Evolutionary conservation across 2,329 filamentous ascomycete species (phyloP).

Genomic region (Aspergillus fructus): DNA sequence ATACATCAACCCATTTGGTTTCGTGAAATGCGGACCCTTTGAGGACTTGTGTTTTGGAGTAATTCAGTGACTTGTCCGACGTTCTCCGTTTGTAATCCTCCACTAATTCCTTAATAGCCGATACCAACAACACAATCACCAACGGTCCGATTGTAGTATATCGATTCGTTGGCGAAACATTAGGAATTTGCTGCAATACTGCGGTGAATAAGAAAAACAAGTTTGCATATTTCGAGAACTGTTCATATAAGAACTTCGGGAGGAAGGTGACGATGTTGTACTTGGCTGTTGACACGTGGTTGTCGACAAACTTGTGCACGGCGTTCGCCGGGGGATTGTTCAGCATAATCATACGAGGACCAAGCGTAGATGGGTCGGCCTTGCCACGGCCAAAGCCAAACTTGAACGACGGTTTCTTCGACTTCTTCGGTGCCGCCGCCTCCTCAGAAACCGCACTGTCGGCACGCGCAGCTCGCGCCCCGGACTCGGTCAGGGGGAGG

Average conservation of each 20-base stretch:
- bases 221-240: conserved; percentile 99
- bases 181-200: conserved; percentile 88
- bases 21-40: conserved; percentile 81
- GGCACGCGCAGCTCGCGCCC: conserved; percentile 49
- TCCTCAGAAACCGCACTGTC: conserved; percentile 47
- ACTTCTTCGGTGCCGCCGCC: conserved; percentile 55
- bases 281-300: conserved; percentile 96
- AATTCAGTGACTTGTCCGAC: conserved; percentile 84
- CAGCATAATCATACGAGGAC: conserved; percentile 87
- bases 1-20: conserved; percentile 89
- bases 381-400: conserved; percentile 86
- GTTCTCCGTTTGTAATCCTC: conserved; percentile 89
- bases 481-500: conserved; percentile 82
- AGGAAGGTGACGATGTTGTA: conserved; percentile 93
- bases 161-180: conserved; percentile 88
- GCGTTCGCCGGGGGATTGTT: conserved; percentile 95
- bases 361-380: conserved; percentile 84
- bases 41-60: conserved; percentile 78
- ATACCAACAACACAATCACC: conserved; percentile 85
- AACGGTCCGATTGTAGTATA: conserved; percentile 98
- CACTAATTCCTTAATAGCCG: conserved; percentile 88
- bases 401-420: conserved; percentile 77
- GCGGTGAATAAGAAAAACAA: conserved; percentile 99
- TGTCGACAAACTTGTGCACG: conserved; percentile 87
- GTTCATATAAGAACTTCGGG: conserved; percentile 95